Conservation (phyloP, 805 yeast genomes). For the Kuraishia piskuri region DNA sequence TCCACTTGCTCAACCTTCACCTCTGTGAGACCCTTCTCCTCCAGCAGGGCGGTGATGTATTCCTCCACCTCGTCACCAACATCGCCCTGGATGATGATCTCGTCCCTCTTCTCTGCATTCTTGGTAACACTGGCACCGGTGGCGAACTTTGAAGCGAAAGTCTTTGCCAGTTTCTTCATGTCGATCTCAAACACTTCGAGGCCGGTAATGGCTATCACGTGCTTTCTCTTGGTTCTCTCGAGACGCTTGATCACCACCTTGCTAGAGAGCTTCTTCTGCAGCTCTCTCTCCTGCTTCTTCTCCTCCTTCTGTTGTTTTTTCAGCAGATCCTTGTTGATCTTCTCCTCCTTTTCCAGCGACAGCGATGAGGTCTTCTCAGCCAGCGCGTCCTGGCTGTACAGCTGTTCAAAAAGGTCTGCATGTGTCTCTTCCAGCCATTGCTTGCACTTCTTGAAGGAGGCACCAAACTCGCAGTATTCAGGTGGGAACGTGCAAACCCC, state of each 20-base stretch:
- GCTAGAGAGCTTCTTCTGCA: conserved; percentile 68
- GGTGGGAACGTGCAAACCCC: conserved; percentile 80
- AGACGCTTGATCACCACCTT: conserved; percentile 79
- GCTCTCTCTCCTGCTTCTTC: conserved; percentile 75
- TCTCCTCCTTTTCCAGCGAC: conserved; percentile 71
- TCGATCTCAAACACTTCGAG: conserved; percentile 84
- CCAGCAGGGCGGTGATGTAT: conserved; percentile 58
- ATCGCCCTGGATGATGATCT: conserved; percentile 89
- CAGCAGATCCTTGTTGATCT: conserved; percentile 72
- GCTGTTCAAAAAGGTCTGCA: conserved; percentile 42
- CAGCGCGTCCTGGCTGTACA: conserved; percentile 55
- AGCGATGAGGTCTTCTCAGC: conserved; percentile 52
- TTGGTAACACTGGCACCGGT: conserved; percentile 92
- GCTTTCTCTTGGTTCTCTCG: conserved; percentile 84
- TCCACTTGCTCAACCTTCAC: conserved; percentile 86
- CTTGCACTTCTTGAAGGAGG: conserved; percentile 71
- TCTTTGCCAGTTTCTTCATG: conserved; percentile 83
- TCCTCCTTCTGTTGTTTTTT: conserved; percentile 84
- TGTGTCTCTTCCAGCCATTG: conserved; percentile 65
- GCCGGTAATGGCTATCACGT: conserved; percentile 78
- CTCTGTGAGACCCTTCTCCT: conserved; percentile 74
- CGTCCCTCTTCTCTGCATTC: conserved; percentile 87
- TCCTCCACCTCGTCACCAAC: conserved; percentile 86
- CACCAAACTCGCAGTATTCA: conserved; percentile 90
- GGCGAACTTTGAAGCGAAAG: conserved; percentile 90